Conservation (phyloP, 1,139 yeast species). For the Lodderomyces pseudojiufengensis region DNA sequence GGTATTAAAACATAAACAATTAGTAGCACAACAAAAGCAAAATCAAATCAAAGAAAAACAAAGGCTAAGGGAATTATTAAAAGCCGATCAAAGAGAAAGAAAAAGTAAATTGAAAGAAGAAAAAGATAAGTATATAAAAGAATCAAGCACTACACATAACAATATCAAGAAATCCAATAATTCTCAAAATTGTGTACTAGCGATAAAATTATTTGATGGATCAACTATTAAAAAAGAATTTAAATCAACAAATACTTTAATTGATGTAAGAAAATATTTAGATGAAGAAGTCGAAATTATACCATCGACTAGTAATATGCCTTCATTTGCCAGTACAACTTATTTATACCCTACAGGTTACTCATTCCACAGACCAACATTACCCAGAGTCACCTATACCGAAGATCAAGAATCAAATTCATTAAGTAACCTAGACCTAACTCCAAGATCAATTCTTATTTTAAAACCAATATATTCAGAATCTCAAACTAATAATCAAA, state of each 20-base stretch:
- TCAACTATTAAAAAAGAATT: slow-evolving; percentile 45
- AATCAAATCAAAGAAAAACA: slow-evolving; percentile 47
- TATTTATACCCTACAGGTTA: slow-evolving; percentile 32
- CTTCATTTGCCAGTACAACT: slow-evolving; percentile 36
- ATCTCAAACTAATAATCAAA: slow-evolving; percentile 16
- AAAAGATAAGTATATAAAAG: slow-evolving; percentile 2
- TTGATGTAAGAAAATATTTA: slow-evolving; percentile 61
- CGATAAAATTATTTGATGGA: slow-evolving; percentile 57
- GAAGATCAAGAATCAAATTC: slow-evolving; percentile 52
- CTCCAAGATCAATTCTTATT: slow-evolving; percentile 66
- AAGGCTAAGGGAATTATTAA: slow-evolving; percentile 48
- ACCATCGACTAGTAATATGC: slow-evolving; percentile 25
- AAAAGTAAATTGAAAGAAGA: slow-evolving; percentile 40
- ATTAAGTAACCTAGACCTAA: slow-evolving; percentile 46
- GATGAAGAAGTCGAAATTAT: slow-evolving; percentile 41
- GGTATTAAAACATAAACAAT: slow-evolving; percentile 33
- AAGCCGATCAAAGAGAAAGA: slow-evolving; percentile 53
- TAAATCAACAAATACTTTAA: slow-evolving; percentile 36
- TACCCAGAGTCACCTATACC: slow-evolving; percentile 36
- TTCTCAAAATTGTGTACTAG: slow-evolving; percentile 33
- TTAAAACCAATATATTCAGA: slow-evolving; percentile 51
- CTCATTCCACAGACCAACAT: slow-evolving; percentile 36
- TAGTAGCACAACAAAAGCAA: slow-evolving; percentile 31
- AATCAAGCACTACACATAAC: not conserved
- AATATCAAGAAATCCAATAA: slow-evolving; percentile 5